Percentiles rank a stretch among this genome's conserved stretches.
phyloP scores from a whole-genome alignment of 1,284 basidiomycete genomes.

The Rhizopogon parksii region DNA sequence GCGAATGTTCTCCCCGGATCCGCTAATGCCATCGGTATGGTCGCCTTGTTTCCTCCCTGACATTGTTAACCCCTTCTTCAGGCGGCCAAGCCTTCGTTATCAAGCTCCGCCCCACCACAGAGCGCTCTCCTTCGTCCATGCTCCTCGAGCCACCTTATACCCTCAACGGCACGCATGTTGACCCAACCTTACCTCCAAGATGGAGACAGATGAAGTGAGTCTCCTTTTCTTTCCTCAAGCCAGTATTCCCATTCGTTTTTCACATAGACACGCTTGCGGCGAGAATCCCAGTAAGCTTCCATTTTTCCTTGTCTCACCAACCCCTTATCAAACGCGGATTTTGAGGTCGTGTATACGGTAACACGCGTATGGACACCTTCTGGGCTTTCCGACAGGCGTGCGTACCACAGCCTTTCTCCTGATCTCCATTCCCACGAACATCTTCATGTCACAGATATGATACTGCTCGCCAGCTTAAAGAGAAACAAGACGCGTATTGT shows the following conservation, averaged over 20 bases:
- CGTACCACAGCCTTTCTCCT: constrained; percentile 7
- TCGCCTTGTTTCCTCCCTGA: not conserved
- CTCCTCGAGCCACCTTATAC: constrained; percentile 43
- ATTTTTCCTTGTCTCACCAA: not conserved
- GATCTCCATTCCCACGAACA: constrained; percentile 3
- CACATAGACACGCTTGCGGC: constrained; percentile 40
- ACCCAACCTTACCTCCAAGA: constrained; percentile 30
- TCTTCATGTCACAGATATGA: constrained; percentile 40
- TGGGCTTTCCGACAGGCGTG: constrained; percentile 48
- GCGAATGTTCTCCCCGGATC: constrained; percentile 60
- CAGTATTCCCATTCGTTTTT: constrained; percentile 7
- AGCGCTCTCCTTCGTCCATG: constrained; percentile 40
- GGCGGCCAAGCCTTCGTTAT: constrained; percentile 48
- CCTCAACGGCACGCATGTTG: constrained; percentile 30
- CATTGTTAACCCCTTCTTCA: constrained; percentile 20
- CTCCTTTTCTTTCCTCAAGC: not conserved
- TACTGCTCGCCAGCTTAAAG: constrained; percentile 67
- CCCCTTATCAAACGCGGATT: constrained; percentile 1
- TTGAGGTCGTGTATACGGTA: constrained; percentile 23
- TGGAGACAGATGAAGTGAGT: constrained; percentile 46
- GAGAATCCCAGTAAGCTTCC: constrained; percentile 21
- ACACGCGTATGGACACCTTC: constrained; percentile 45
- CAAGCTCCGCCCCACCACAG: constrained; percentile 44
- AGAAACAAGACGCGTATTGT: constrained; percentile 71
- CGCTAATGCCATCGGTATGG: constrained; percentile 50